These are phyloP conservation scores for Ceratopteris richardii DNA, from an alignment of 75 land plant species.

Conservation along the genomic window DNA sequence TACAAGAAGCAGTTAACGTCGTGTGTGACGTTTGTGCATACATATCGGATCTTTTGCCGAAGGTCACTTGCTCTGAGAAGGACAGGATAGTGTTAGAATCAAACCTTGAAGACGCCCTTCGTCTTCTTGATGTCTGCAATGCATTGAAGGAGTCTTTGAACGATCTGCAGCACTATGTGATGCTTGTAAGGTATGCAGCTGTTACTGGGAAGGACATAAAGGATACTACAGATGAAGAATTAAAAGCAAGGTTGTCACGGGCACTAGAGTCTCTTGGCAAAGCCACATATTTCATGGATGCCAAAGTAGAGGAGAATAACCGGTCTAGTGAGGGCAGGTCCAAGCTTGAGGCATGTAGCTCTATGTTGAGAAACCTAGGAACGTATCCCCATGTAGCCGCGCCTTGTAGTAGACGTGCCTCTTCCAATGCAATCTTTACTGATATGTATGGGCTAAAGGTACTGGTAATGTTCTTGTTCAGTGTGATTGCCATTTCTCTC, in stretches of 20 bases:
- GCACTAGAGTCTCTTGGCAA: constrained; percentile 4
- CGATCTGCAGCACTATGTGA: constrained; percentile 13
- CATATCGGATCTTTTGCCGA: constrained; percentile 17
- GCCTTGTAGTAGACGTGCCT: neutral
- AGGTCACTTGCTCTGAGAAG: neutral
- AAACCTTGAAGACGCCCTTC: constrained; percentile 18
- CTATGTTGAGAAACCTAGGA: constrained; percentile 19
- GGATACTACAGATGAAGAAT: neutral
- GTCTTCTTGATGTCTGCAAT: constrained; percentile 28
- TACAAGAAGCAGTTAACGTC: too few relatives aligned
- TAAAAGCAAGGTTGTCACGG: constrained; percentile 2
- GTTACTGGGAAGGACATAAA: neutral
- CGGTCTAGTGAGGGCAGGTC: constrained; percentile 1
- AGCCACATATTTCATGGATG: constrained; percentile 1
- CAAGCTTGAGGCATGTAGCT: constrained; percentile 23
- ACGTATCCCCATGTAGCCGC: neutral
- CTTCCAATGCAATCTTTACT: constrained; percentile 3
- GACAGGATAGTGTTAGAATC: constrained; percentile 14
- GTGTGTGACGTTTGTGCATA: constrained; percentile 1
- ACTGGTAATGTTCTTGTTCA: constrained; percentile 13
- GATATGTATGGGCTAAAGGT: constrained; percentile 15
- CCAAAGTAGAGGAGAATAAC: constrained; percentile 5
- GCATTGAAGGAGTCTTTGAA: constrained; percentile 12
- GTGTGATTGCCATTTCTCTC: constrained; percentile 15
- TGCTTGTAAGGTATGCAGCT: neutral